Base-by-base conservation (phyloP, 371 early-diverging fungal species). In the Apophysomyces sp. region DNA sequence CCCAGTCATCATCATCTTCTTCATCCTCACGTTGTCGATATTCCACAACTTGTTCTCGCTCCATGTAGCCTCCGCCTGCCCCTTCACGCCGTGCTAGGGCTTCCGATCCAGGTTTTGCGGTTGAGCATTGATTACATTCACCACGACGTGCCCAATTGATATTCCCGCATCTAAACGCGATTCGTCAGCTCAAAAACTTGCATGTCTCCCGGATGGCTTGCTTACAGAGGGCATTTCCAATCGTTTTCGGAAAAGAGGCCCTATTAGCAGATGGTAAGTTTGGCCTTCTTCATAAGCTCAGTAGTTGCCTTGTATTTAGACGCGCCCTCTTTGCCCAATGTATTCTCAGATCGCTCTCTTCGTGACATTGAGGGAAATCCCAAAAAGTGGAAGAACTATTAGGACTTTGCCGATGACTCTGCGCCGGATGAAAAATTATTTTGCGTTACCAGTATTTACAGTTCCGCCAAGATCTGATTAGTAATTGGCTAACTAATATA, bases 1-100 rank as follows among this genome's bases (percentile, higher is more conserved):
- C 72, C 63, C 66, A 72, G 52, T 72, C 72, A 39, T 72, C 72
- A 31, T 68, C 68, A 16, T 66, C 66, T 30, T 72, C 68, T n/a
- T 58, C 54, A 29, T 55, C 60, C 13, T 61, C 54, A 1, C 61
- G 52, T 52, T 39, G 28, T 5, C 63, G 61, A 56, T 68, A 72
- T 30, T 68, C 66, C n/a, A 69, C 64, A 16, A 66, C 66, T 26
- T 51, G 40, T 44, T 72, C 73, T n/a, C 73, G 62, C 57, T 72
- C 73, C 63, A 72, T 55, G 44, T 55, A 72, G 16, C 73, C 73
- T 12, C 73, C 73, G 21, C 73, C 73, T 12, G 69, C 66, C n/a
- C 73, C 73, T 61, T 72, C 69, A 9, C 73, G 66, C n/a, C 63
- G 62, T 15, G 62, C 66, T 53, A 60, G 34, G 5, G 54, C 39